Percentiles rank a stretch among this genome's conserved stretches.
These are phyloP conservation scores for Carex pumila DNA, from an alignment of 176 grass and related monocot species.

Conservation along the genomic window DNA sequence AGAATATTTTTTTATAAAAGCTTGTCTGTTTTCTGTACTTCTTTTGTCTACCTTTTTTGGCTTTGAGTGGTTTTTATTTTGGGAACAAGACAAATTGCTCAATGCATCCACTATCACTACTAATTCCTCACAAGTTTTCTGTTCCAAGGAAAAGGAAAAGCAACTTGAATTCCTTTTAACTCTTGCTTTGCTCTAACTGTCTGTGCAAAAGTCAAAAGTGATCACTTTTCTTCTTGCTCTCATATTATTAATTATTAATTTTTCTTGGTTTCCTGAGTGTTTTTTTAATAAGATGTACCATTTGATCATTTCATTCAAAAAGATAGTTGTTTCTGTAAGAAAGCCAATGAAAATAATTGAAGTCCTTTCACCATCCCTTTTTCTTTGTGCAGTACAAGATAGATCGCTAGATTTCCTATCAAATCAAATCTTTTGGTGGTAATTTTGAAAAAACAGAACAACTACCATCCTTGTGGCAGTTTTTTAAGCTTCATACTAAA, in stretches of 20 bases:
- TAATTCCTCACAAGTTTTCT: slow-evolving; percentile 10
- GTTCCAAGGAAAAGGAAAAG: slow-evolving; percentile 7
- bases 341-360: background rate
- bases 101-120: background rate
- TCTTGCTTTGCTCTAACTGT: slow-evolving; percentile 8
- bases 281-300: background rate
- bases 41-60: slow-evolving; percentile 7
- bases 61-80: background rate
- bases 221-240: background rate
- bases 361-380: background rate
- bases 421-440: background rate
- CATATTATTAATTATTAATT: background rate
- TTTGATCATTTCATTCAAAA: background rate
- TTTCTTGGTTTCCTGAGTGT: background rate
- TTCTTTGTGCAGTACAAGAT: background rate
- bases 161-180: background rate
- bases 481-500: background rate
- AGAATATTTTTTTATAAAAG: background rate
- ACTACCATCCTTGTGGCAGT: background rate
- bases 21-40: slow-evolving; percentile 12
- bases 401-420: slow-evolving; percentile 8
- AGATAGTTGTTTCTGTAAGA: background rate
- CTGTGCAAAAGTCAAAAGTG: background rate
- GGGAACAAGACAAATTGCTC: slow-evolving; percentile 7
- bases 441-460: background rate